A percentile compares a stretch with the other conserved stretches of the same genome.
These are phyloP conservation scores for Aureococcus anophagefferens DNA, from an alignment of 108 stramenopile genomes.

Conservation along the genomic window DNA sequence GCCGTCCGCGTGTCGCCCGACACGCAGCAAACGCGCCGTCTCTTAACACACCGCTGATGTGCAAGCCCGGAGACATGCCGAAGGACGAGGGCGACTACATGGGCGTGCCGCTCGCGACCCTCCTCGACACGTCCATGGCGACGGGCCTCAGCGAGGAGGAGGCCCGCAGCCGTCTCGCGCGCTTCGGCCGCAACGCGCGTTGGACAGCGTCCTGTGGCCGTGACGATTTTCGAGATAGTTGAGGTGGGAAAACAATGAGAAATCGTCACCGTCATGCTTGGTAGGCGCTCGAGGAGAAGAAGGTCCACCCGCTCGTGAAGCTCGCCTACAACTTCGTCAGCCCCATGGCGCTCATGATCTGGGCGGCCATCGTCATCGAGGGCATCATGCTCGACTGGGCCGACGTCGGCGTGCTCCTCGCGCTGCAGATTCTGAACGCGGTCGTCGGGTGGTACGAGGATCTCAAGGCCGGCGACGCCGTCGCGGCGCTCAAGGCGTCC, in stretches of 20 bases:
- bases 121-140: too few relatives aligned
- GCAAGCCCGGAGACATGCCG: too few relatives aligned
- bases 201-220: too few relatives aligned
- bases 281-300: constrained; percentile 51
- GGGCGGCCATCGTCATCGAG: constrained; percentile 55
- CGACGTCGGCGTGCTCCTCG: constrained; percentile 47
- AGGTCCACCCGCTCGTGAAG: constrained; percentile 36
- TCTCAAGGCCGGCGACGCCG: constrained; percentile 63
- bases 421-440: constrained; percentile 51
- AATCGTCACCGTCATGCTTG: too few relatives aligned
- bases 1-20: too few relatives aligned
- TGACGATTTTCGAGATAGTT: too few relatives aligned
- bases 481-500: constrained; percentile 57
- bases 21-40: too few relatives aligned
- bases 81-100: too few relatives aligned
- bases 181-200: constrained; percentile 49
- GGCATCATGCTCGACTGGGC: constrained; percentile 33
- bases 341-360: constrained; percentile 71
- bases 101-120: too few relatives aligned
- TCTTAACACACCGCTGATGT: too few relatives aligned
- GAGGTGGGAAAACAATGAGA: too few relatives aligned
- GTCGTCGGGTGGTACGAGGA: constrained; percentile 47
- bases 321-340: constrained; percentile 47
- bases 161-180: constrained; percentile 24
- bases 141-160: constrained; percentile 34